Conservation (phyloP, 2,329 filamentous ascomycete genomes). For the Chrysoporthe puriensis region DNA sequence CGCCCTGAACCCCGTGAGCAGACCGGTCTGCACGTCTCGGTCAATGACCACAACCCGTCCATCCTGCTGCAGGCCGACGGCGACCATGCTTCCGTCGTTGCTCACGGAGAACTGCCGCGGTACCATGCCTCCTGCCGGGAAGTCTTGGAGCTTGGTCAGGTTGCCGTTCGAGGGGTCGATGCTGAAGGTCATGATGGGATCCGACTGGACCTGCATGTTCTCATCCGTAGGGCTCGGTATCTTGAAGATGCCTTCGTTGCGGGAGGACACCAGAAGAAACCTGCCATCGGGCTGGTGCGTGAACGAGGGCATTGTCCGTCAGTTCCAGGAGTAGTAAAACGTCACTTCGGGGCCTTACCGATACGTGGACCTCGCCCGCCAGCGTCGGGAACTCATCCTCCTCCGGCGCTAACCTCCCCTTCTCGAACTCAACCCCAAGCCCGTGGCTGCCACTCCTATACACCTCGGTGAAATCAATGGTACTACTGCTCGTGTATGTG, state of each 20-base stretch:
- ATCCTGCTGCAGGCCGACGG: slow-evolving; percentile 66
- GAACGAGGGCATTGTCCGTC: neutral
- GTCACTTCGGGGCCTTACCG: slow-evolving; percentile 47
- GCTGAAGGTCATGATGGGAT: slow-evolving; percentile 66
- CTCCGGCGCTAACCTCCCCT: neutral
- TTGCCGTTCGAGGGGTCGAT: slow-evolving; percentile 58
- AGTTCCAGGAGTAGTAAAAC: neutral
- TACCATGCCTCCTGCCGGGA: slow-evolving; percentile 65
- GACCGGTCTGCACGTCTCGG: slow-evolving; percentile 62
- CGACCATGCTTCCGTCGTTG: slow-evolving; percentile 64
- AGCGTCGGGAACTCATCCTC: slow-evolving; percentile 29
- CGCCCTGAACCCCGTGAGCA: slow-evolving; percentile 53
- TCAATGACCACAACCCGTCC: slow-evolving; percentile 60
- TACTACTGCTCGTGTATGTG: slow-evolving; percentile 48
- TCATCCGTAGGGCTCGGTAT: slow-evolving; percentile 49
- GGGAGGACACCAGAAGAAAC: slow-evolving; percentile 70
- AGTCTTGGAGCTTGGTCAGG: slow-evolving; percentile 59
- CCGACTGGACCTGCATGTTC: slow-evolving; percentile 53
- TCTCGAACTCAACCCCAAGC: slow-evolving; percentile 42
- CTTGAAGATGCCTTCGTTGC: slow-evolving; percentile 60
- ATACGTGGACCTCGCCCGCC: slow-evolving; percentile 61
- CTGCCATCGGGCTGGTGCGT: slow-evolving; percentile 58
- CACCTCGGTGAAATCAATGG: slow-evolving; percentile 49
- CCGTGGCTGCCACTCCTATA: slow-evolving; percentile 55
- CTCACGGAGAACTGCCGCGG: slow-evolving; percentile 73